Percentiles rank a stretch among this genome's conserved stretches.
These are phyloP conservation scores for Haplosporangium sp. DNA, from an alignment of 371 early-diverging fungal genomes.

Conservation along the genomic window DNA sequence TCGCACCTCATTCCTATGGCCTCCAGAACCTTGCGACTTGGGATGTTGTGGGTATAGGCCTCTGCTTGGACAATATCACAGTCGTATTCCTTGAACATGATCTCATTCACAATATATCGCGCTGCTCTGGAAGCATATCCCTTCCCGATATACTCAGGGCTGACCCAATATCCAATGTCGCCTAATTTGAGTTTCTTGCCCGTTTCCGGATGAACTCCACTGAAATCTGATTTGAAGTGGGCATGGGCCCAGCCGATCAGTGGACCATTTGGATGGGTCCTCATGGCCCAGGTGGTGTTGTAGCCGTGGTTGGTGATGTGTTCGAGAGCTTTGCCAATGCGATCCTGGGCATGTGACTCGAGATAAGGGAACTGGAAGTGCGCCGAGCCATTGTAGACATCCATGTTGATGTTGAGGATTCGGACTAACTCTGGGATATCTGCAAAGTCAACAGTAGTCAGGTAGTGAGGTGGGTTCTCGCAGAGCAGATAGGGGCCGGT, in stretches of 20 bases:
- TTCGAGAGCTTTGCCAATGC: constrained; percentile 11
- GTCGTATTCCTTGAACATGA: constrained; percentile 29
- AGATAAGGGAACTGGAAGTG: constrained; percentile 40
- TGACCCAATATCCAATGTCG: constrained; percentile 48
- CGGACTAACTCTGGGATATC: constrained; percentile 50
- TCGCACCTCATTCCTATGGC: constrained; percentile 31
- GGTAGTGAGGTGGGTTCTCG: constrained; percentile 34
- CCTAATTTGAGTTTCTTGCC: constrained; percentile 18
- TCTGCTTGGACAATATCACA: constrained; percentile 34
- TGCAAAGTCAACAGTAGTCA: constrained; percentile 25
- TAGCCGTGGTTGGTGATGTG: constrained; percentile 10
- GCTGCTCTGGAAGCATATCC: constrained; percentile 36
- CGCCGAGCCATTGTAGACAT: constrained; percentile 45
- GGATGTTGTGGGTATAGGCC: constrained; percentile 17
- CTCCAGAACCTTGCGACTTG: constrained; percentile 36
- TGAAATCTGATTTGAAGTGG: constrained; percentile 4
- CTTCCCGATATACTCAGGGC: constrained; percentile 33
- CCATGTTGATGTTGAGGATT: constrained; percentile 39
- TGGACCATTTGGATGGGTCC: constrained; percentile 32
- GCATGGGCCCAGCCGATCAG: constrained; percentile 49
- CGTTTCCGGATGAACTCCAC: constrained; percentile 22
- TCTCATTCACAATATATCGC: constrained; percentile 21
- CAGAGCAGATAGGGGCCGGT: constrained; percentile 33
- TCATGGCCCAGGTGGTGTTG: constrained; percentile 50
- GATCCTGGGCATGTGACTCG: constrained; percentile 28